phyloP scores from a whole-genome alignment of 2,329 filamentous ascomycete species.

The Cladosporium sp. region DNA sequence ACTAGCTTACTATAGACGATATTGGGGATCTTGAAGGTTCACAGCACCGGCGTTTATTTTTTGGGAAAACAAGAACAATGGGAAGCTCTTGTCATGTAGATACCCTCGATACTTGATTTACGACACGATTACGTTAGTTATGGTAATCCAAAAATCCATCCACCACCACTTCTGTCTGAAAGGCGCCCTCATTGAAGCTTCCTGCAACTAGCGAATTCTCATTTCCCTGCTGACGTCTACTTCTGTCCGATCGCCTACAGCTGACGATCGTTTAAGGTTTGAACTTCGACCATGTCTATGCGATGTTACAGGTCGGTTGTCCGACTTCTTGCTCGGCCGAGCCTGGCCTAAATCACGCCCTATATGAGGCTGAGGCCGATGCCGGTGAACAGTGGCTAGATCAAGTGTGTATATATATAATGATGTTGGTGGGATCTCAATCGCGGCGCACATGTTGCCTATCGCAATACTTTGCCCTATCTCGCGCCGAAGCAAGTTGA shows the following conservation, averaged over 20 bases:
- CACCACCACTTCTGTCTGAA: neutral
- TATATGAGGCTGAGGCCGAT: neutral
- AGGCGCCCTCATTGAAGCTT: too few relatives aligned
- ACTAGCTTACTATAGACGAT: neutral
- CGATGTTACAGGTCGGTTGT: neutral
- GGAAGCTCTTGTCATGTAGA: slow-evolving; percentile 1
- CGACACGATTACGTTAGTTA: neutral
- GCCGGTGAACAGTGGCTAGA: neutral
- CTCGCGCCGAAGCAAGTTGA: neutral
- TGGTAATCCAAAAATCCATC: neutral
- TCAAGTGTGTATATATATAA: neutral
- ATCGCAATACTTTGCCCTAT: neutral
- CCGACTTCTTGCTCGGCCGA: neutral
- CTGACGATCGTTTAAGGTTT: neutral
- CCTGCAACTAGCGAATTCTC: too few relatives aligned
- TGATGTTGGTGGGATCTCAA: neutral
- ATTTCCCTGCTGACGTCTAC: neutral
- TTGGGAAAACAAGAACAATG: neutral
- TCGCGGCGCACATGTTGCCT: neutral
- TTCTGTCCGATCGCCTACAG: slow-evolving; percentile 10
- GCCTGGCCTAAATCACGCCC: neutral
- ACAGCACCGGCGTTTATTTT: slow-evolving; percentile 10
- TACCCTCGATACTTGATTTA: neutral
- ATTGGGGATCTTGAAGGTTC: neutral
- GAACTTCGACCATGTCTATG: neutral